A percentile compares a stretch with the other conserved stretches of the same genome.
phyloP scores from a whole-genome alignment of 2,329 filamentous ascomycete genomes.

The Alternaria novae-zelandiae region DNA sequence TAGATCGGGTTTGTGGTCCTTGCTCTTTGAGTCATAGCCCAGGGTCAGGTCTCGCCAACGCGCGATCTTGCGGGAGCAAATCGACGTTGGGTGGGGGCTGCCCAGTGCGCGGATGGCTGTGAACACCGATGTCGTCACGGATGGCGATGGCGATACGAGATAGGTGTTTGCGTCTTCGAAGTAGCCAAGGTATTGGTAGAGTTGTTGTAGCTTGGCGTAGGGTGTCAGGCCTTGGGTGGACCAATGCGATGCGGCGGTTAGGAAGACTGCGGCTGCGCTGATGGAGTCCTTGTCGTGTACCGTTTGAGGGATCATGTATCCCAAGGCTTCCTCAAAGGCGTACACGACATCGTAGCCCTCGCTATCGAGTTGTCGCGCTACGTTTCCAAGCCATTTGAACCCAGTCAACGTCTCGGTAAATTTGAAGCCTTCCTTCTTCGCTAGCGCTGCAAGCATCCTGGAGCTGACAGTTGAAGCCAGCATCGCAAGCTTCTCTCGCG shows the following conservation, averaged over 20 bases:
- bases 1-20: constrained; percentile 60
- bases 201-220: constrained; percentile 61
- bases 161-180: constrained; percentile 71
- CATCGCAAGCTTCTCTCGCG: constrained; percentile 57
- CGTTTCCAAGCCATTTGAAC: constrained; percentile 72
- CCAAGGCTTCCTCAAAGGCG: constrained; percentile 70
- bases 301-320: constrained; percentile 69
- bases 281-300: constrained; percentile 71
- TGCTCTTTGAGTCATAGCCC: constrained; percentile 64
- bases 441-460: constrained; percentile 66
- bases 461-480: constrained; percentile 69
- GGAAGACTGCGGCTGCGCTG: constrained; percentile 64
- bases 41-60: constrained; percentile 68
- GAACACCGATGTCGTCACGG: constrained; percentile 62
- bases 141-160: constrained; percentile 63
- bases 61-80: constrained; percentile 61
- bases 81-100: constrained; percentile 50
- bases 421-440: constrained; percentile 60
- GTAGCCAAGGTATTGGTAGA: constrained; percentile 65
- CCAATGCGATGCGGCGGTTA: constrained; percentile 62
- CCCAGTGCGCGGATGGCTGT: constrained; percentile 57
- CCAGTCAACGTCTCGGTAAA: constrained; percentile 69
- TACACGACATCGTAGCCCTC: constrained; percentile 60
- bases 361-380: constrained; percentile 58
- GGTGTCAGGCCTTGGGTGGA: constrained; percentile 61